phyloP scores from a whole-genome alignment of 75 land plant genomes.

The Chamaecyparis obtusa region DNA sequence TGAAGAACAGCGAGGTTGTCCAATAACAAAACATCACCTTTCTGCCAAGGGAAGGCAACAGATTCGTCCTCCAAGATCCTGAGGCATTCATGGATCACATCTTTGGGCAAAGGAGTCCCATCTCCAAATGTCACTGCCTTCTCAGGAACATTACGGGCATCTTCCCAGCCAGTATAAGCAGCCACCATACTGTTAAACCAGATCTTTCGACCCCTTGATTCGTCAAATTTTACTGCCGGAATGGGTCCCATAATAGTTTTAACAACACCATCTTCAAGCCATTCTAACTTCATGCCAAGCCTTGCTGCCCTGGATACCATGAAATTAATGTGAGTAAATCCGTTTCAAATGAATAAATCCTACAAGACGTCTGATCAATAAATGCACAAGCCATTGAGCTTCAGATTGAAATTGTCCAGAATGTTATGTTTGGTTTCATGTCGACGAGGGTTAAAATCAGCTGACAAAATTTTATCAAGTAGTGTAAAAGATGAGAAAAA shows the following conservation, averaged over 20 bases:
- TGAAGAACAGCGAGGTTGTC: conserved; percentile 93
- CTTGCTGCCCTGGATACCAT: conserved; percentile 65
- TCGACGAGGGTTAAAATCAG: too few relatives aligned
- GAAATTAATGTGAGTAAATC: neutral
- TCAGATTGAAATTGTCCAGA: too few relatives aligned
- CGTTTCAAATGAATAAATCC: neutral
- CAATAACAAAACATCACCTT: conserved; percentile 78
- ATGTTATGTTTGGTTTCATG: too few relatives aligned
- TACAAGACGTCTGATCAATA: neutral
- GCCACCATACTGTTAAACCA: conserved; percentile 99
- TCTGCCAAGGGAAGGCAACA: conserved; percentile 76
- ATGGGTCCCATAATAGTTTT: conserved; percentile 93
- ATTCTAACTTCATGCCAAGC: conserved; percentile 82
- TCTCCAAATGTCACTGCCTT: conserved; percentile 97
- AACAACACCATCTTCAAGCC: conserved; percentile 72
- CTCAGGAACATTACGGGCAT: conserved; percentile 81
- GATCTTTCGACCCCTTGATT: conserved; percentile 61
- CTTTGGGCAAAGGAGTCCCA: conserved; percentile 76
- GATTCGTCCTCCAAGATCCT: conserved; percentile 72
- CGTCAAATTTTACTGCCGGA: conserved; percentile 83
- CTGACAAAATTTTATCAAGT: too few relatives aligned
- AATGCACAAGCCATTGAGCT: too few relatives aligned
- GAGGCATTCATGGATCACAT: conserved; percentile 73
- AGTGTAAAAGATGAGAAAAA: too few relatives aligned
- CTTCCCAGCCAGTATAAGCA: conserved; percentile 96